Evolutionary conservation across 2,329 filamentous ascomycete species (phyloP), one percentile per base, ranked within the genome.

Genomic region (Ophiocordyceps polyrhachis-furcata): DNA sequence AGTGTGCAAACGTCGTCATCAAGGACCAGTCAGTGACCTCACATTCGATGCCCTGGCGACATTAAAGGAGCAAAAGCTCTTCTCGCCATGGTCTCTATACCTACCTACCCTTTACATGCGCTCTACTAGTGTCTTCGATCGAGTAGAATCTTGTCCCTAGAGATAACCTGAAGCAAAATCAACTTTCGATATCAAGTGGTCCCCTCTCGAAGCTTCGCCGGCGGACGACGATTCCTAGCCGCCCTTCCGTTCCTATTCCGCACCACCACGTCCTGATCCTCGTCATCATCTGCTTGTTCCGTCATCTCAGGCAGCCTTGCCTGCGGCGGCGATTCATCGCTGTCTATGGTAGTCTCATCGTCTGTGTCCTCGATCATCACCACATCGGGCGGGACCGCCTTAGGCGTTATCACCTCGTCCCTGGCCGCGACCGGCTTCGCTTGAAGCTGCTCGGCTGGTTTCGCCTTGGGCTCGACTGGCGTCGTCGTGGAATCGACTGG

Each of bases 141-240:
- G 25, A 5, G 25, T 28, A 11, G 4, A 28, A 11, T 28, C 25
- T 5, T 28, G 25, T 28, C 9, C 25, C 25, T 23, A 28, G 25
- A 28, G 25, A 4, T 28, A 9, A 5, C 25, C 25, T 28, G 25
- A 28, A 28, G 25, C 25, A 28, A 5, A 28, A 28, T 28, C 25
- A 28, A 7, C 25, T 2, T 28, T 28, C 25, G 7, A 28, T 28
- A 28, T 49, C 48, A 57, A 28, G 54, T 17, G 7, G 61, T 59
- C 17, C 57, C 60, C 20, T 62, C 59, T 31, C 58, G 53, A 45
- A 62, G 57, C 42, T 64, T 64, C 9, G 59, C 57, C 2, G 62
- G 59, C 41, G 50, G 54, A 19, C 62, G 56, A 37, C 62, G 56
- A 23, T 54, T 57, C 44, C 61, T 55, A 21, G 49, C 47, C 17